Evolutionary conservation across 1,284 basidiomycete species (phyloP), one percentile per base, ranked within the genome.

Genomic region (Puccinia triticina): DNA sequence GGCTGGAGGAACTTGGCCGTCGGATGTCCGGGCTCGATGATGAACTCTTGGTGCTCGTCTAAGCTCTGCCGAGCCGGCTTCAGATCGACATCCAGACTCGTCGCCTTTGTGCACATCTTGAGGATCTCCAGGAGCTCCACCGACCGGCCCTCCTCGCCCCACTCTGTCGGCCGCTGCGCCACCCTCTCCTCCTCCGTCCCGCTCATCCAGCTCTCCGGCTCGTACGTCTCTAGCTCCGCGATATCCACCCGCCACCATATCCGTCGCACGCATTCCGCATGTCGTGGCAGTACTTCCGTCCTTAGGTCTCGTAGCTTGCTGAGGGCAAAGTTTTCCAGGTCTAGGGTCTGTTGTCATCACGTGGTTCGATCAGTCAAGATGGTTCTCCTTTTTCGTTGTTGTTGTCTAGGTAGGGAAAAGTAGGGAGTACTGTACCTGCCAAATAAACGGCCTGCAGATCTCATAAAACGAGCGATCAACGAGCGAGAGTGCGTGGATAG

Each of bases 401-500:
- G 10, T 55, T 50, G 18, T 50, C 11, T 50, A 50, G 11, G 3
- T 18, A n/a, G 10, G 12, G 12, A 46, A 26, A 34, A 8, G 21
- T 46, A 21, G 26, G 37, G 10, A 3, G 18, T 2, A 55, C 32
- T 23, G 14, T 77, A 77, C 76, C 61, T 67, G 40, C 76, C 76
- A 77, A 66, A 77, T 66, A 67, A 77, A 48, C 21, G 76, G 76
- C 37, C 76, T 34, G 29, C 76, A 77, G 23, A 77, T 37, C n/a
- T 77, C 61, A 53, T 77, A 77, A 53, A 77, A 77, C 43, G 59
- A 67, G 23, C 61, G 57, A 55, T 77, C 59, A 48, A 77, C 61
- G 21, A 50, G 61, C 7, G 61, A 67, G 40, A 67, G 46, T 14
- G 59, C 61, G 55, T 23, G 40, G 12, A 76, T 40, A 11, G 66